phyloP scores from a whole-genome alignment of 1,284 basidiomycete genomes.

The Austroboletus niveus region DNA sequence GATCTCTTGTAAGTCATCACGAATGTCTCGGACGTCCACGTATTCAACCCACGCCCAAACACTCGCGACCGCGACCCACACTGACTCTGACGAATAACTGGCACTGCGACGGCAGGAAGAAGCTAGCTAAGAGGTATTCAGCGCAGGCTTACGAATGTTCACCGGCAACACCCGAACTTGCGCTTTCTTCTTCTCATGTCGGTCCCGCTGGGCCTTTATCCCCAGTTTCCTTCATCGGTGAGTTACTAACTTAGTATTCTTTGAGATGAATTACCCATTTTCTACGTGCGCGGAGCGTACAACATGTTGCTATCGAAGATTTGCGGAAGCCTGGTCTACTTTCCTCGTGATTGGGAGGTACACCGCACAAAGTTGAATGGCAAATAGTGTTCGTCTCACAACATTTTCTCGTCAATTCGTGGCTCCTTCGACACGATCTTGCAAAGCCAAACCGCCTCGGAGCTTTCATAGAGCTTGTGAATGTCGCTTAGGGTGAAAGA shows the following conservation, averaged over 20 bases:
- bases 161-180: too few relatives aligned
- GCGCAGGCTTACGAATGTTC: too few relatives aligned
- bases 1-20: slow-evolving; percentile 18
- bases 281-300: slow-evolving; percentile 87
- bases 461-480: slow-evolving; percentile 79
- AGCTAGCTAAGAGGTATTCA: too few relatives aligned
- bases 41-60: not conserved
- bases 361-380: slow-evolving; percentile 44
- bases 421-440: slow-evolving; percentile 84
- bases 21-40: slow-evolving; percentile 23
- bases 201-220: too few relatives aligned
- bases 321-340: slow-evolving; percentile 73
- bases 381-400: slow-evolving; percentile 4
- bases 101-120: too few relatives aligned
- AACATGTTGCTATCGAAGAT: slow-evolving; percentile 75
- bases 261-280: slow-evolving; percentile 94
- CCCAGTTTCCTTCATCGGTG: too few relatives aligned
- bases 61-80: not conserved
- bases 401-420: slow-evolving; percentile 61
- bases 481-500: slow-evolving; percentile 78
- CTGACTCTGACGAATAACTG: too few relatives aligned
- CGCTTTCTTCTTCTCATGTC: too few relatives aligned
- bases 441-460: slow-evolving; percentile 79
- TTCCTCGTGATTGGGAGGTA: slow-evolving; percentile 75
- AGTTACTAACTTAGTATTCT: too few relatives aligned